Base-by-base conservation (phyloP, 2,329 filamentous ascomycete genomes). In the Bisporella sp. region DNA sequence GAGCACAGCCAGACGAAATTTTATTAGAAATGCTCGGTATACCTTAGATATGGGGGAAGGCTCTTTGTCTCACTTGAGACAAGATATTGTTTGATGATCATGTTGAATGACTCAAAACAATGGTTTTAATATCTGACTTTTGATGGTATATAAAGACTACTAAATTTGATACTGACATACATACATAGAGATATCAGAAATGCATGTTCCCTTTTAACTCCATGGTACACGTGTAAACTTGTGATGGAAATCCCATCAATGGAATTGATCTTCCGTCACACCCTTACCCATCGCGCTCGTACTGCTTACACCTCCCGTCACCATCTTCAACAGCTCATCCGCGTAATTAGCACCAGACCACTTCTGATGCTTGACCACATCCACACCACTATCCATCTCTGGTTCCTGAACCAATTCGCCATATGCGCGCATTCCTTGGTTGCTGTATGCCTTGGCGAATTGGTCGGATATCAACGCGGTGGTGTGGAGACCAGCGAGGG, bases 291-390 rank as follows among this genome's bases (percentile, higher is more conserved):
- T 99, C 21, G 93, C 93, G 54, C 88, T 88, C 1, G 92, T 97
- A 56, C 84, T 90, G 68, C 84, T 91, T 50, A 97, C 84, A 57
- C 93, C 93, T 2, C 93, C 93, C 4, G 84, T 91, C 33, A 99
- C 88, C 91, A 99, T 96, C 81, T 95, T 96, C 70, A 96, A 75
- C 73, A 96, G 66, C 69, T 95, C 90, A 68, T 99, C 93, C 21
- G 92, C 87, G 67, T 97, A 97, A 59, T 87, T 91, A 28, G 93
- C 93, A 46, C 93, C 93, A 62, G 82, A 89, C 93, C 93, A 99
- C 73, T 97, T 99, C 81, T 99, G 93, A 75, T 99, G 93, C 72
- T 89, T 96, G 57, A 99, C 89, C 39, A 99, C 93, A 67, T 99
- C 93, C 54, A 96, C 84, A 54, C 85, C 85, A 53, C 79, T 77